Percentiles rank a stretch among this genome's conserved stretches.
phyloP scores from a whole-genome alignment of 2,329 filamentous ascomycete genomes.

The Apiospora arundinis region DNA sequence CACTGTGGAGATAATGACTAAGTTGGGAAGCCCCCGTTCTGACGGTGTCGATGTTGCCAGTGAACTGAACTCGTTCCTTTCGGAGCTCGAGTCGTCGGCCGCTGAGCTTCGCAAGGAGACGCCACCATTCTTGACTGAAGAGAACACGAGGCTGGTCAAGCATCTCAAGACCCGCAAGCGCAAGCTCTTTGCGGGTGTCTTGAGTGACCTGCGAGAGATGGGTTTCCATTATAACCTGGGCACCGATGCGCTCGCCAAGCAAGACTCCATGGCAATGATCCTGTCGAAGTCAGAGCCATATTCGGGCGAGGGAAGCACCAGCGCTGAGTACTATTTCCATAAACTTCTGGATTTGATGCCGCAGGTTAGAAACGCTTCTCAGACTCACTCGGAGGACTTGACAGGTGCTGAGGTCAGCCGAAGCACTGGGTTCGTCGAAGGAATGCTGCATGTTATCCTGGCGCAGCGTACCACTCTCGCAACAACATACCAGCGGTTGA shows the following conservation, averaged over 20 bases:
- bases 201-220: slow-evolving; percentile 86
- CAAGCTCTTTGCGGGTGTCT: slow-evolving; percentile 85
- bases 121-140: slow-evolving; percentile 79
- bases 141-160: slow-evolving; percentile 83
- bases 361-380: slow-evolving; percentile 67
- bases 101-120: slow-evolving; percentile 83
- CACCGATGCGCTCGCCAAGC: slow-evolving; percentile 73
- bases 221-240: slow-evolving; percentile 85
- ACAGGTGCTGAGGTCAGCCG: slow-evolving; percentile 80
- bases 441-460: slow-evolving; percentile 72
- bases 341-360: slow-evolving; percentile 77
- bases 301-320: slow-evolving; percentile 40
- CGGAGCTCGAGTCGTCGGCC: slow-evolving; percentile 70
- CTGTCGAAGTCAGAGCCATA: slow-evolving; percentile 64
- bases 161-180: slow-evolving; percentile 91
- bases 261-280: slow-evolving; percentile 73
- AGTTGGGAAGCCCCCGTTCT: slow-evolving; percentile 60
- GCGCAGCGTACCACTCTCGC: slow-evolving; percentile 63
- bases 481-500: slow-evolving; percentile 44
- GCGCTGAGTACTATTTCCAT: slow-evolving; percentile 77
- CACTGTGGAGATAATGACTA: slow-evolving; percentile 78
- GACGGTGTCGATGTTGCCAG: slow-evolving; percentile 61
- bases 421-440: slow-evolving; percentile 86
- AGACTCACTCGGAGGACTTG: slow-evolving; percentile 84
- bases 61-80: slow-evolving; percentile 72